Base-by-base conservation (phyloP, 2,329 filamentous ascomycete species). In the Aspergillus quadricinctus region DNA sequence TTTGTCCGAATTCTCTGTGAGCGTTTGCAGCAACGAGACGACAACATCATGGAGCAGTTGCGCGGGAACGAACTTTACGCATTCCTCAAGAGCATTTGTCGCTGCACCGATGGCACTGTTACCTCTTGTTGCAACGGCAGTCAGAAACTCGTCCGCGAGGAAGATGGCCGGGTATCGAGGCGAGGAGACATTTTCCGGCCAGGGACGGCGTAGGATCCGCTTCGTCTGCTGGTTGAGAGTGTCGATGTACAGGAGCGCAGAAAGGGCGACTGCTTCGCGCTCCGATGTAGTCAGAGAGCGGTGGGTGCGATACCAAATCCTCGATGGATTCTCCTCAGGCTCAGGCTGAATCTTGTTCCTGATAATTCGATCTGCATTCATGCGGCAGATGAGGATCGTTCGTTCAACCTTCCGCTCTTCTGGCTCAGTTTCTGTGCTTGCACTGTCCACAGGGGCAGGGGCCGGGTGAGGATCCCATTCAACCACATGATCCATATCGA, bases 241-340 rank as follows among this genome's bases (percentile, higher is more conserved):
- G 35, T 64, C 57, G 6, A 66, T 49, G 48, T 55, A 61, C 9
- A 66, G 53, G 2, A 64, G 21, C n/a, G 61, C 57, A 10, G 59
- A 64, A 3, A 64, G 31, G 2, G 57, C 37, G 37, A 61, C 27
- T 2, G 59, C 51, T 28, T 66, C 64, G 2, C 49, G 49, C n/a
- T 40, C 5, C 6, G 5, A 3, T 3, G 3, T 4, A 3, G 14
- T 17, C 37, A 40, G 5, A 3, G 37, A 40, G 37, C 37, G 17
- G 17, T 8, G 7, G 17, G 37, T 19, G 37, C 19, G 4, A 40
- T 3, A 40, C 17, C 17, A 40, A 40, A 40, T 9, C 37, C 37
- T 1, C 4, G 19, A 19, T 3, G 37, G 37, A 9, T 8, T 7
- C n/a, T 40, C 37, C n/a, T 40, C 17, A 6, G 37, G 37, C n/a